Evolutionary conservation across 306 rosid species (phyloP).

Genomic region (Senna tora): DNA sequence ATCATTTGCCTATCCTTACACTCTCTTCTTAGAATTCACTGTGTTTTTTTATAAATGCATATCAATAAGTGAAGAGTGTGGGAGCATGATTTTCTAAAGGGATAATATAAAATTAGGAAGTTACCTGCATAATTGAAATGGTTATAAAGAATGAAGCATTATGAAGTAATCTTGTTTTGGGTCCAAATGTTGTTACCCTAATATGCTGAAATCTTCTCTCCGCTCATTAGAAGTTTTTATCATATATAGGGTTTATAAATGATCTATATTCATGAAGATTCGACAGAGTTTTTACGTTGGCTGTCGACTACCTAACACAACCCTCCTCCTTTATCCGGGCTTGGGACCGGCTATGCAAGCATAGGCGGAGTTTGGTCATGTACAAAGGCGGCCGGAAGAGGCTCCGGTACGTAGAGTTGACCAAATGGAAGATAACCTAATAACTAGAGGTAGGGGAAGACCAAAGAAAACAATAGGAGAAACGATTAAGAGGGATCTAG

Average conservation of each 20-base stretch:
- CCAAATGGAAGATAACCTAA: no score
- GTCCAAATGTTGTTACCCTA: neutral
- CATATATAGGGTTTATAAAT: neutral
- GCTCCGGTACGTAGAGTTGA: no score
- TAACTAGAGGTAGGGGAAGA: no score
- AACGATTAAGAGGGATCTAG: no score
- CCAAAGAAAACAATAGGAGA: no score
- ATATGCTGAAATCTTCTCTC: conserved; percentile 13
- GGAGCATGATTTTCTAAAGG: neutral
- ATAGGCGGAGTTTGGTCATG: no score
- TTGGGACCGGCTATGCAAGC: no score
- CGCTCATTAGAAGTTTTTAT: neutral
- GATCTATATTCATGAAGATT: no score
- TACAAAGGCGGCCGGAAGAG: no score
- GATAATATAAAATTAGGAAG: neutral
- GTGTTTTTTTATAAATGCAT: neutral
- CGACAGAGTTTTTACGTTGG: no score
- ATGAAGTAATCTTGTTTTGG: neutral
- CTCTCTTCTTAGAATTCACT: neutral
- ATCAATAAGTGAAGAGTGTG: neutral
- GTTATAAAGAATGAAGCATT: neutral
- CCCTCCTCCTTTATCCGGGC: no score
- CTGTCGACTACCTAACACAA: no score
- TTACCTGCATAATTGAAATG: neutral
- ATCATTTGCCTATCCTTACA: neutral